Evolutionary conservation across 2,329 filamentous ascomycete species (phyloP), one percentile per base, ranked within the genome.

Genomic region (Alternaria infectoria): DNA sequence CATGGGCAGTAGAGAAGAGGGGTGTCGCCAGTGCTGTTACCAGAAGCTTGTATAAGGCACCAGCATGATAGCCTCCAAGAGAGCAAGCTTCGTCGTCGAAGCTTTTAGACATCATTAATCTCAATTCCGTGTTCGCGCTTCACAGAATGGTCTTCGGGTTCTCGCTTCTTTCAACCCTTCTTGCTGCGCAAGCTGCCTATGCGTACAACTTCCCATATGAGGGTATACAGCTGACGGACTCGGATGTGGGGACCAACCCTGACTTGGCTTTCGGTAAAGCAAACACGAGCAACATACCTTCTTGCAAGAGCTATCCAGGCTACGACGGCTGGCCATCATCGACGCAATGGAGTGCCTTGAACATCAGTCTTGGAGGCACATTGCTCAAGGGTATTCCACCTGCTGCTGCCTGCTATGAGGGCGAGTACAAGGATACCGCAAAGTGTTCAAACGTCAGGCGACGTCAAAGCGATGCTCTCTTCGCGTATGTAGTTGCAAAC

Each of bases 151-250:
- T 28, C 13, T 19, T 5, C 8, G 15, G 32, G 3, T 6, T 26
- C 36, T 28, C 19, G 12, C 56, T 40, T 9, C 52, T 28, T 26
- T 54, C 17, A 13, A 15, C 0, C 17, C 9, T 56, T 26, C 21
- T 56, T 52, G 49, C 36, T 26, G 58, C 54, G 26, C 64, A 51
- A 17, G 51, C 60, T 17, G 54, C 57, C 4, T 49, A 52, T 19
- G 71, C 68, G 7, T 60, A 68, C 62, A 77, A 77, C 30, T 76
- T 76, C 28, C 64, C 64, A 11, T 75, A 69, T 26, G 74, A 76
- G 49, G 57, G 59, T 25, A 57, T 69, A 10, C 70, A 73, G 25
- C 54, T 76, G 26, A 59, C 61, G 7, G 69, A 72, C 10, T 49
- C 30, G 17, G 73, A 76, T 30, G 62, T 75, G 6, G 56, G 44